phyloP scores from a whole-genome alignment of 2,329 filamentous ascomycete genomes.

The Aspergillus quadrilineatus region DNA sequence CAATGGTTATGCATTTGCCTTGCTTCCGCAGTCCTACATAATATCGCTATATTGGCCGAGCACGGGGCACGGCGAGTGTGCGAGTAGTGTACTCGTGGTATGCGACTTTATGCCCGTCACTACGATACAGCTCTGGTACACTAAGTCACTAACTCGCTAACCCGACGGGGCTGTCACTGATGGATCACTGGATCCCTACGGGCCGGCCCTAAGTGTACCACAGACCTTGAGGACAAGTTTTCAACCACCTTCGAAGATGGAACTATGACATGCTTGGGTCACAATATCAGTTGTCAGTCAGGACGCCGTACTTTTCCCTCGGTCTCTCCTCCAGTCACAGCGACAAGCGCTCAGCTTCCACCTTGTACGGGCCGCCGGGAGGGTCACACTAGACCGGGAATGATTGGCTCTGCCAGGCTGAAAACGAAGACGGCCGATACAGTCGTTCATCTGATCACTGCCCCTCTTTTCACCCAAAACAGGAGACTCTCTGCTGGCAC shows the following conservation, averaged over 20 bases:
- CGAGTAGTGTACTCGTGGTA: background rate
- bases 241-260: background rate
- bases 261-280: conserved; percentile 9
- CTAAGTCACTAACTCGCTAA: background rate
- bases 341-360: background rate
- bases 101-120: background rate
- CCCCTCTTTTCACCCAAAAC: conserved; percentile 7
- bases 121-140: conserved; percentile 3
- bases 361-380: conserved; percentile 3
- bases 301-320: conserved; percentile 5
- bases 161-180: conserved; percentile 11
- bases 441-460: conserved; percentile 21
- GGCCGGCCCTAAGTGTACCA: conserved; percentile 27
- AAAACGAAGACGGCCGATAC: conserved; percentile 14
- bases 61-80: background rate
- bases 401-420: conserved; percentile 18
- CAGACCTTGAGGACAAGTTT: conserved; percentile 8
- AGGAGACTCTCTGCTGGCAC: conserved; percentile 2
- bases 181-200: conserved; percentile 25
- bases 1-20: conserved; percentile 17
- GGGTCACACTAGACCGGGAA: conserved; percentile 17
- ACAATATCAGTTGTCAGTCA: background rate
- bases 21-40: conserved; percentile 22
- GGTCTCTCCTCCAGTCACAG: background rate
- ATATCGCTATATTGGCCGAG: conserved; percentile 16